Base-by-base conservation (phyloP, 2,329 filamentous ascomycete genomes). In the Pochonia chlamydosporia region DNA sequence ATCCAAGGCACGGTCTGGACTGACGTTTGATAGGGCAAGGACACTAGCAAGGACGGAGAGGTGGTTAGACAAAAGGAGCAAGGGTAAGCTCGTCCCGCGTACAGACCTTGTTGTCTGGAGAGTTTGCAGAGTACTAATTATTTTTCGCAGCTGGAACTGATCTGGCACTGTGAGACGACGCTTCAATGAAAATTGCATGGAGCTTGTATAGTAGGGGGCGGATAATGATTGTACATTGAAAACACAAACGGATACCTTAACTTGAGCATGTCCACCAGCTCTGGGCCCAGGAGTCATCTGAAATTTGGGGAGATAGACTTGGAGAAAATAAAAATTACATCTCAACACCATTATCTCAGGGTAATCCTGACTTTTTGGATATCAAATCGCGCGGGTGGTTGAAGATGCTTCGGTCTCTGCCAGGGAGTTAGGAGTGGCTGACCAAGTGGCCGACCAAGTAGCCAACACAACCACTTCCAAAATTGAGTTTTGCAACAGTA, bases 21-120 rank as follows among this genome's bases (percentile, higher is more conserved):
- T 43, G 23, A 31, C 40, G 24, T 3, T 24, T 24, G 5, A 6
- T 52, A 83, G 81, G 86, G 86, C 55, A 89, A 87, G 68, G 80
- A 91, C 63, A 80, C 72, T 28, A 84, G 84, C 3, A 64, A 74
- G n/a, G 73, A 79, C 49, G 84, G 81, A 41, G 81, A 76, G 39
- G 83, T 91, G 52, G 70, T 84, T 46, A 77, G 89, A 63, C 84
- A 90, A 68, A 92, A 89, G 69, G 85, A 92, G 54, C 82, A 80
- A 54, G 87, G 87, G 85, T 89, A 71, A 71, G 81, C 62, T 33
- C 21, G 18, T 35, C 14, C 20, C 14, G 23, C 6, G 26, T 13
- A 2, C n/a, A 16, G n/a, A 3, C 21, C 10, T n/a, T 21, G 6
- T 23, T 26, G 18, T 46, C 2, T 16, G 8, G 20, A 16, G 3